Percentiles rank a stretch among this genome's conserved stretches.
These are phyloP conservation scores for Scheffersomyces lignosus DNA, from an alignment of 805 yeast species.

Conservation along the genomic window DNA sequence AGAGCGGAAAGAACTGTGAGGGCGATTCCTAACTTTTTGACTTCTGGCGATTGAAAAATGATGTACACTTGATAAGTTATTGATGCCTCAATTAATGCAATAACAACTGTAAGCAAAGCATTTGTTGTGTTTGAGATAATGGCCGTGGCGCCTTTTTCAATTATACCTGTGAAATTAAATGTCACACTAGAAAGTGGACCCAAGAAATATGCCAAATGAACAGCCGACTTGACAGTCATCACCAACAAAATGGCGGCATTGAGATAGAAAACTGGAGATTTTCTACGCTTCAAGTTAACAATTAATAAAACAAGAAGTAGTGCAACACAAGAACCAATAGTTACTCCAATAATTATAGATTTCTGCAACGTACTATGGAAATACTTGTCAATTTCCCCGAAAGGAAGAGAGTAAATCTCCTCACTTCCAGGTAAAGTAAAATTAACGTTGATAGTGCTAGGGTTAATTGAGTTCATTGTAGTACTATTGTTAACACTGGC, in stretches of 20 bases:
- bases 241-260: slow-evolving; percentile 62
- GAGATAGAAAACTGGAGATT: slow-evolving; percentile 70
- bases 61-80: slow-evolving; percentile 70
- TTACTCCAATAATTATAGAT: slow-evolving; percentile 6
- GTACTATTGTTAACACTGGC: too few species aligned
- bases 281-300: slow-evolving; percentile 41
- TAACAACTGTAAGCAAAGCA: slow-evolving; percentile 58
- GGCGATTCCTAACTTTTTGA: slow-evolving; percentile 38
- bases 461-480: background rate
- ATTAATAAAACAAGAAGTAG: slow-evolving; percentile 6
- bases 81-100: slow-evolving; percentile 61
- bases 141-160: slow-evolving; percentile 35
- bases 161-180: slow-evolving; percentile 34
- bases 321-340: slow-evolving; percentile 11
- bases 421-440: slow-evolving; percentile 1
- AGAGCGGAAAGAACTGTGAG: slow-evolving; percentile 39
- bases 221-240: slow-evolving; percentile 58
- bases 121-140: slow-evolving; percentile 61
- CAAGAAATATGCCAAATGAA: slow-evolving; percentile 55
- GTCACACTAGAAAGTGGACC: slow-evolving; percentile 54
- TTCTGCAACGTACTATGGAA: slow-evolving; percentile 1
- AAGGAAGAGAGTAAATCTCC: background rate
- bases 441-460: slow-evolving; percentile 2
- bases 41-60: slow-evolving; percentile 64
- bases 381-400: slow-evolving; percentile 7